Base-by-base conservation (phyloP, 1,284 basidiomycete genomes). In the Ustilago shanxiensis region DNA sequence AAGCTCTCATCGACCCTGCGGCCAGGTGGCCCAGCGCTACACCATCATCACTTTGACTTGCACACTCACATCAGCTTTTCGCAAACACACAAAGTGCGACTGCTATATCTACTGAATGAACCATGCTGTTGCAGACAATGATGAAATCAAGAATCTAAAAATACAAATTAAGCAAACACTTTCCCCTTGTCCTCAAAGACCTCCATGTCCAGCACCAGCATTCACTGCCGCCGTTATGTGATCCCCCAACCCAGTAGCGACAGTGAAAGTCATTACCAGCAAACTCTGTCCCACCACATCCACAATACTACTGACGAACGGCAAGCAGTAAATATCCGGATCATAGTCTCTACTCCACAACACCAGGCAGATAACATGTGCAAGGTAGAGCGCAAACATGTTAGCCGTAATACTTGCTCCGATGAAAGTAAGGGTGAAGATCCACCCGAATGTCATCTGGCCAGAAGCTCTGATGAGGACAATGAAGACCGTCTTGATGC, bases 281-380 rank as follows among this genome's bases (percentile, higher is more conserved):
- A 97, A 87, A 10, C 93, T 86, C 86, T 98, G 95, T 9, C 94
- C 95, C n/a, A 94, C 87, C 53, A 98, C 91, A 86, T 99, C 96
- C 87, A 98, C 92, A 39, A 94, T 85, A 0, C 94, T 93, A 1
- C 93, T 94, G 76, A 97, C 93, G 41, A 96, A 90, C 2, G 96
- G 96, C 20, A 98, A 88, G 2, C 94, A 94, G 86, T 98, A 97
- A 87, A 93, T 92, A 53, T 86, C 85, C 13, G 96, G 96, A 85
- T 98, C 96, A 53, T 92, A 89, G 41, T 91, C 89, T 66, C 89
- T 90, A 24, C 89, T 90, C 95, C 95, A 98, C 44, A 98, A 89
- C 83, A 91, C 90, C 50, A 91, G 87, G 0, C 95, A 95, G 35
- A 96, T 88, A 11, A 86, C 81, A 58, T 90, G 90, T 0, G 93